Percentiles rank a stretch among this genome's conserved stretches.
These are phyloP conservation scores for Mitragyna speciosa DNA, from an alignment of 257 asterid species.

Conservation along the genomic window DNA sequence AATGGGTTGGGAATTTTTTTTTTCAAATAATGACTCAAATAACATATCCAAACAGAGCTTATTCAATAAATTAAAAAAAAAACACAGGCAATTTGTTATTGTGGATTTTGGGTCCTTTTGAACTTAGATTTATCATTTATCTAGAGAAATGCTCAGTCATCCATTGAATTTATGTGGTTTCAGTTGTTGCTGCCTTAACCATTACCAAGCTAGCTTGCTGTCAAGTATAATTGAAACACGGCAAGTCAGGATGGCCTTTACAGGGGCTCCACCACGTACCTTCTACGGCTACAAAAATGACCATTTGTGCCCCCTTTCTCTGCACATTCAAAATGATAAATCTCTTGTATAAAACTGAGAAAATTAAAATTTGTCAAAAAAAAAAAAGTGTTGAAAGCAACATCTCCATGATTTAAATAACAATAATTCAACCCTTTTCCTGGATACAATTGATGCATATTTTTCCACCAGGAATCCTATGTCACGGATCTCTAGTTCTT, in stretches of 20 bases:
- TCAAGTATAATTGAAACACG: not conserved
- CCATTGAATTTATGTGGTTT: too few relatives aligned
- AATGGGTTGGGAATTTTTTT: too few relatives aligned
- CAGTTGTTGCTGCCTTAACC: not conserved
- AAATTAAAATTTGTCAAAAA: not conserved
- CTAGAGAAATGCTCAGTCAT: too few relatives aligned
- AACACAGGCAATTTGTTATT: too few relatives aligned
- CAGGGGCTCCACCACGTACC: not conserved
- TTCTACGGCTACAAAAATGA: not conserved
- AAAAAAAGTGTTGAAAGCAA: constrained; percentile 3
- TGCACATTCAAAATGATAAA: not conserved
- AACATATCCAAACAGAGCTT: too few relatives aligned
- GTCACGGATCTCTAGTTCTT: not conserved
- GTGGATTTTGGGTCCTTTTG: too few relatives aligned
- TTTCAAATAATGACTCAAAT: too few relatives aligned
- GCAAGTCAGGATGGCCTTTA: not conserved
- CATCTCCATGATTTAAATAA: not conserved
- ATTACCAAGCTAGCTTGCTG: not conserved
- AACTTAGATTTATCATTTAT: too few relatives aligned
- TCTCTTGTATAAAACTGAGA: too few relatives aligned
- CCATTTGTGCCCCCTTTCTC: not conserved
- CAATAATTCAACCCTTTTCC: not conserved
- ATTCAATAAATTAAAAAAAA: too few relatives aligned
- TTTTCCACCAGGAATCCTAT: not conserved
- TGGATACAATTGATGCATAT: not conserved